These are phyloP conservation scores for Pseudogymnoascus sp. DNA, from an alignment of 2,329 filamentous ascomycete species.

Conservation along the genomic window DNA sequence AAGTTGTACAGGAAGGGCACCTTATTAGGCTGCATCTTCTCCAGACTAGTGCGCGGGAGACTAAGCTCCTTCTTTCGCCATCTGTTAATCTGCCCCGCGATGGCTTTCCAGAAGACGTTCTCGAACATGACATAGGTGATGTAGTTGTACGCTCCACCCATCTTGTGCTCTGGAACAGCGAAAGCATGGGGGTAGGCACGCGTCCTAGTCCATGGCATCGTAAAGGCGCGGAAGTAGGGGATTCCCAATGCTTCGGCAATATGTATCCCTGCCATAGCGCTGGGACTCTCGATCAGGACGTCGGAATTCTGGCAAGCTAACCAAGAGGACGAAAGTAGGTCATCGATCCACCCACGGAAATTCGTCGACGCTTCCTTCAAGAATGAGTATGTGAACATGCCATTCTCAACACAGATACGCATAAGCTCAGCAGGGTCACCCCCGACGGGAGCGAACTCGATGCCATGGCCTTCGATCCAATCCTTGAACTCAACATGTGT, in stretches of 20 bases:
- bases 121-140: conserved; percentile 96
- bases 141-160: conserved; percentile 92
- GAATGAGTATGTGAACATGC: conserved; percentile 92
- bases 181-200: conserved; percentile 95
- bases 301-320: conserved; percentile 78
- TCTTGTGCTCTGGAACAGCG: conserved; percentile 83
- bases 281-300: conserved; percentile 88
- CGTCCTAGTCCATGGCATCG: conserved; percentile 97
- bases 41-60: conserved; percentile 71
- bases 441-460: conserved; percentile 81
- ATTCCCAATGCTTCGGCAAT: conserved; percentile 89
- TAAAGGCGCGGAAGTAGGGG: conserved; percentile 94
- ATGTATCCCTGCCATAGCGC: conserved; percentile 95
- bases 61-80: conserved; percentile 80
- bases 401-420: conserved; percentile 92
- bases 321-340: conserved; percentile 75
- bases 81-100: conserved; percentile 80
- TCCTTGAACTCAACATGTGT: conserved; percentile 83
- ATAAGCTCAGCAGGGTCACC: conserved; percentile 92
- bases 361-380: conserved; percentile 77
- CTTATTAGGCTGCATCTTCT: conserved; percentile 92
- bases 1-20: conserved; percentile 99
- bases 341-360: conserved; percentile 93
- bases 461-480: conserved; percentile 89
- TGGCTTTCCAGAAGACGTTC: conserved; percentile 92